Percentiles rank a stretch among this genome's conserved stretches.
Evolutionary conservation across 2,329 filamentous ascomycete genomes (phyloP).

Genomic region (Canariomyces notabilis): DNA sequence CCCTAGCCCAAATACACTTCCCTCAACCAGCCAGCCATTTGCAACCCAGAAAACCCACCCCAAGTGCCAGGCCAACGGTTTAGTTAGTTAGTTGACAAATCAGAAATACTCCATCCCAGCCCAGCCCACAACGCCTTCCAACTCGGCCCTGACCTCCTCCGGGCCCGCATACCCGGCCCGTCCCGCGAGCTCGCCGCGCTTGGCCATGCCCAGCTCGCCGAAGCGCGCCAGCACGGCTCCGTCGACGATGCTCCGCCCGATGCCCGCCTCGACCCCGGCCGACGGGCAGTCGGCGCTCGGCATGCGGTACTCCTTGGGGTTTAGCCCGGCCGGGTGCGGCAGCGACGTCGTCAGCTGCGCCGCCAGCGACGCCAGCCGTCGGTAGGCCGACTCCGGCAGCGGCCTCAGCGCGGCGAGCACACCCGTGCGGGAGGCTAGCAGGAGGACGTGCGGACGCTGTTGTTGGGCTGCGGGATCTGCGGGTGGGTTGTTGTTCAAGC

Average conservation of each 20-base stretch:
- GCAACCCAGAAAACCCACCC: no score
- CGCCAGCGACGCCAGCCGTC: constrained; percentile 74
- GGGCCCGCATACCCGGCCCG: constrained; percentile 65
- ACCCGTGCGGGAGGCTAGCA: constrained; percentile 72
- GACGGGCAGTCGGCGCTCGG: constrained; percentile 37
- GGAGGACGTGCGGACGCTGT: constrained; percentile 42
- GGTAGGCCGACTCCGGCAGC: constrained; percentile 73
- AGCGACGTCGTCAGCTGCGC: constrained; percentile 74
- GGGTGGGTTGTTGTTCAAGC: background rate
- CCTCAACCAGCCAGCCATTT: no score
- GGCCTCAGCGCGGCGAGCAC: constrained; percentile 72
- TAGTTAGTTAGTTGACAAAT: no score
- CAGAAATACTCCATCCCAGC: constrained; percentile 55
- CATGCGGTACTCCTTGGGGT: constrained; percentile 72
- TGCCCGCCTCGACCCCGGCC: constrained; percentile 53
- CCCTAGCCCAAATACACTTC: no score
- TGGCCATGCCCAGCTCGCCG: constrained; percentile 67
- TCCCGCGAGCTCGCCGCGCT: constrained; percentile 66
- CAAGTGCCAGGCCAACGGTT: no score
- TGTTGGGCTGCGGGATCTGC: background rate
- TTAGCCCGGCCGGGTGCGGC: constrained; percentile 72
- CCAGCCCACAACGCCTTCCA: constrained; percentile 59
- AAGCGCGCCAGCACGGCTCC: constrained; percentile 70
- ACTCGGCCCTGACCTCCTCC: constrained; percentile 64
- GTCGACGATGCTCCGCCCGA: constrained; percentile 67